A percentile compares a stretch with the other conserved stretches of the same genome.
phyloP scores from a whole-genome alignment of 23 red algal species.

The Porphyridium purpureum region DNA sequence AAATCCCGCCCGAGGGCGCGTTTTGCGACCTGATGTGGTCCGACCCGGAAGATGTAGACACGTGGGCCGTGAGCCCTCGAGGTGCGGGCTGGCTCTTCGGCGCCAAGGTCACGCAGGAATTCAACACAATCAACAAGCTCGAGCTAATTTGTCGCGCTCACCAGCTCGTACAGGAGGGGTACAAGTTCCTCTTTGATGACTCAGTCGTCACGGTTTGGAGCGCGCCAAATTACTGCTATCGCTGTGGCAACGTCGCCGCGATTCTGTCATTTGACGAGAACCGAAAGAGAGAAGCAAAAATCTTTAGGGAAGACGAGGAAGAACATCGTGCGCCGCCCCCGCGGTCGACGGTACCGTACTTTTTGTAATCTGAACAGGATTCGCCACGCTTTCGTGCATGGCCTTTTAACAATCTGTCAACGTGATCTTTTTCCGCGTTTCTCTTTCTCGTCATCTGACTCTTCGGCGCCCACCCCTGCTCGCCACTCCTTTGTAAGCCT shows the following conservation, averaged over 20 bases:
- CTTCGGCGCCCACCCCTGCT: too few species aligned
- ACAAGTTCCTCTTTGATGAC: slow-evolving; percentile 91
- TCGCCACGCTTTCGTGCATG: too few species aligned
- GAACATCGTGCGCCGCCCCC: slow-evolving; percentile 69
- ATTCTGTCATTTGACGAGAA: slow-evolving; percentile 94
- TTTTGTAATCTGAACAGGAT: slow-evolving; percentile 49
- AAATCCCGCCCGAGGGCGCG: slow-evolving; percentile 96
- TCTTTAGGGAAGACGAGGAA: slow-evolving; percentile 86
- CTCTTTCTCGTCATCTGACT: too few species aligned
- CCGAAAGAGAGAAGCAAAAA: slow-evolving; percentile 85
- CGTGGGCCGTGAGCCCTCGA: slow-evolving; percentile 92
- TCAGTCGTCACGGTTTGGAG: slow-evolving; percentile 97
- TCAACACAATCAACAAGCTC: slow-evolving; percentile 94
- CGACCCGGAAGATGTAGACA: slow-evolving; percentile 95
- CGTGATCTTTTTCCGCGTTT: too few species aligned
- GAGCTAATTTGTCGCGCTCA: slow-evolving; percentile 95
- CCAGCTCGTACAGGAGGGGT: slow-evolving; percentile 97
- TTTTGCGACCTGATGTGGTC: slow-evolving; percentile 99
- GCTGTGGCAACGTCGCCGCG: slow-evolving; percentile 97
- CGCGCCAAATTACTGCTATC: slow-evolving; percentile 99
- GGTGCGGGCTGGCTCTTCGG: slow-evolving; percentile 99
- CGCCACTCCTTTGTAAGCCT: too few species aligned
- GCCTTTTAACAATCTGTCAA: too few species aligned
- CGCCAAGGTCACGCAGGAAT: slow-evolving; percentile 74
- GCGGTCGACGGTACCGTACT: slow-evolving; percentile 63